These are phyloP conservation scores for Cubamyces sp. DNA, from an alignment of 768 basidiomycete genomes.

Conservation along the genomic window DNA sequence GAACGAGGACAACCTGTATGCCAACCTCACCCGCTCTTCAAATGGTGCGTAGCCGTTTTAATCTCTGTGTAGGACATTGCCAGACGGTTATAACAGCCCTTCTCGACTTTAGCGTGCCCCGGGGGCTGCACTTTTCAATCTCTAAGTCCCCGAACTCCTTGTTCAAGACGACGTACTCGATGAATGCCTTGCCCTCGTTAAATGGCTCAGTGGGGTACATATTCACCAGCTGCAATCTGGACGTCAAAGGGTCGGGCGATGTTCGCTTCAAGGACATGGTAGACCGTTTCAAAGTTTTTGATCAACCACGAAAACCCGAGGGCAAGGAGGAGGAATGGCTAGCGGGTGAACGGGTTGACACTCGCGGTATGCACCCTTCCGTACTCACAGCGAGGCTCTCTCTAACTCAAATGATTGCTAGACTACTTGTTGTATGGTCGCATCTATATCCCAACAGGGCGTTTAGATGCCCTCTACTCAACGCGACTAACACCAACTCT, in stretches of 20 bases:
- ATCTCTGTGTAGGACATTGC: not conserved
- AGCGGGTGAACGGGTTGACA: slow-evolving; percentile 77
- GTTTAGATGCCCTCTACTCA: slow-evolving; percentile 89
- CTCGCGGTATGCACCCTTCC: slow-evolving; percentile 57
- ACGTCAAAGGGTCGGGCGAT: slow-evolving; percentile 67
- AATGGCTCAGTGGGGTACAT: slow-evolving; percentile 94
- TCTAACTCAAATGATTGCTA: slow-evolving; percentile 39
- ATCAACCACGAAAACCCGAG: slow-evolving; percentile 80
- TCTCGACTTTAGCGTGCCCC: slow-evolving; percentile 88
- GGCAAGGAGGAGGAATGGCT: slow-evolving; percentile 80
- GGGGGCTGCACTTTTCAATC: slow-evolving; percentile 75
- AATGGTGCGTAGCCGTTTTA: slow-evolving; percentile 54
- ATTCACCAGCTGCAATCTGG: slow-evolving; percentile 85
- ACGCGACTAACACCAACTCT: slow-evolving; percentile 77
- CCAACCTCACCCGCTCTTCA: slow-evolving; percentile 87
- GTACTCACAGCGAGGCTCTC: slow-evolving; percentile 12
- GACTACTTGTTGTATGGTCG: slow-evolving; percentile 95
- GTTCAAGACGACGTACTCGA: slow-evolving; percentile 90
- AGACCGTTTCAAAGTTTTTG: slow-evolving; percentile 84
- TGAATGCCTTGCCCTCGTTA: slow-evolving; percentile 91
- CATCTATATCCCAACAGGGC: slow-evolving; percentile 84
- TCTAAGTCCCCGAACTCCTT: slow-evolving; percentile 88
- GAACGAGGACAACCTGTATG: slow-evolving; percentile 95
- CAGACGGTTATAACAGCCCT: slow-evolving; percentile 57
- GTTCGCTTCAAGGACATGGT: slow-evolving; percentile 88